Base-by-base conservation (phyloP, 1,284 basidiomycete species). In the Sporisorium exsertum region DNA sequence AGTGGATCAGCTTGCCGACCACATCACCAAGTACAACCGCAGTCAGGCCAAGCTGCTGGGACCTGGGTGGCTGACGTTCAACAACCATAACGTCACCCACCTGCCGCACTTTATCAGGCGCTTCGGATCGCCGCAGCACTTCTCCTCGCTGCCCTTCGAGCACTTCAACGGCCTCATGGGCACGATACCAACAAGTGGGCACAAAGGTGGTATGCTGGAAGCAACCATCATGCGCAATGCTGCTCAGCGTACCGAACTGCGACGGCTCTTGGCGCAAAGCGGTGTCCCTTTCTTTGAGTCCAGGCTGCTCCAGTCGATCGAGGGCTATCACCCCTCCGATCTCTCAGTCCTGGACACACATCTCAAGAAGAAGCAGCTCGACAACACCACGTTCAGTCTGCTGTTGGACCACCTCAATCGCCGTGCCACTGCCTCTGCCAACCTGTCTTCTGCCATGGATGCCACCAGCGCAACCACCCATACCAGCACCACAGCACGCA, bases 11-110 rank as follows among this genome's bases (percentile, higher is more conserved):
- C 49, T 60, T 2, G 58, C 18, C 8, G 29, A 52, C 5, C 16
- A 26, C 35, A 43, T 60, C 27, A 43, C 9, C 13, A 22, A 29
- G 13, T 60, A 10, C 49, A 52, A 52, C 49, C 22, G 27, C 7
- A n/a, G 20, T 16, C 58, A 52, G 26, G 47, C 58, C 5, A 43
- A 43, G 15, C 18, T 52, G 8, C 49, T 60, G n/a, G 58, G 58
- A 15, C 58, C 49, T 7, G 58, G 22, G 16, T 60, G 58, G 58
- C 20, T 60, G 35, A 52, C 58, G 24, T 60, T 22, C 49, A 60
- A 60, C 24, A 62, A 29, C 24, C 58, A 60, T 20, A 37, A 42
- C 8, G 49, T 26, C 15, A 43, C 6, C 7, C 58, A 60, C 40
- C 13, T 60, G 9, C 24, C 47, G 0, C 2, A 32, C 12, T 60